Evolutionary conservation across 2,329 filamentous ascomycete species (phyloP).

Genomic region (Nothophaeocryptopus gaeumannii): DNA sequence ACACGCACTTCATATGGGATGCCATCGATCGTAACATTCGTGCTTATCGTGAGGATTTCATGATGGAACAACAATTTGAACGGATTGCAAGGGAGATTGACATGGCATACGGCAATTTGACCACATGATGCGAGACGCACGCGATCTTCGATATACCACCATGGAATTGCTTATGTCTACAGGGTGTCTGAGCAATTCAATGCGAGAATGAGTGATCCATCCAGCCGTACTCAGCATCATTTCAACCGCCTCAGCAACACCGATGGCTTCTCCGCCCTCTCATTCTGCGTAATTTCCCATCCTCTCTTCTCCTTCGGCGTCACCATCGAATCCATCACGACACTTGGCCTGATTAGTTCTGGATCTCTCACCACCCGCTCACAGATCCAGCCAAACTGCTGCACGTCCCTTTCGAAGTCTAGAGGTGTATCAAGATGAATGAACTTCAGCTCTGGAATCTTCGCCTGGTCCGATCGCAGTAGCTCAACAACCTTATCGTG

Average conservation of each 20-base stretch:
- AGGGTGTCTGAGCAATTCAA: too few relatives aligned
- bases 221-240: too few relatives aligned
- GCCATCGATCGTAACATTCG: too few relatives aligned
- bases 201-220: too few relatives aligned
- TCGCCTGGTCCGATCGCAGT: background rate
- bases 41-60: too few relatives aligned
- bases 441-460: background rate
- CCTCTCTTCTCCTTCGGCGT: conserved; percentile 6
- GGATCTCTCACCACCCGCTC: conserved; percentile 2
- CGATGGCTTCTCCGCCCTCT: conserved; percentile 6
- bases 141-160: too few relatives aligned
- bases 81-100: too few relatives aligned
- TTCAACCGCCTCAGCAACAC: background rate
- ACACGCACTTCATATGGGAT: too few relatives aligned
- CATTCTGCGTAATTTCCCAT: background rate
- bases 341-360: conserved; percentile 2
- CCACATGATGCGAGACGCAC: too few relatives aligned
- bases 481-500: conserved; percentile 5
- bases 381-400: conserved; percentile 5
- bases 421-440: conserved; percentile 4
- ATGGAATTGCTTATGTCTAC: too few relatives aligned
- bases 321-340: conserved; percentile 3
- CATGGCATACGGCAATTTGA: too few relatives aligned
- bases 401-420: background rate
- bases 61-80: too few relatives aligned